These are phyloP conservation scores for Penicillium fuscoglaucum DNA, from an alignment of 2,329 filamentous ascomycete genomes.

Conservation along the genomic window DNA sequence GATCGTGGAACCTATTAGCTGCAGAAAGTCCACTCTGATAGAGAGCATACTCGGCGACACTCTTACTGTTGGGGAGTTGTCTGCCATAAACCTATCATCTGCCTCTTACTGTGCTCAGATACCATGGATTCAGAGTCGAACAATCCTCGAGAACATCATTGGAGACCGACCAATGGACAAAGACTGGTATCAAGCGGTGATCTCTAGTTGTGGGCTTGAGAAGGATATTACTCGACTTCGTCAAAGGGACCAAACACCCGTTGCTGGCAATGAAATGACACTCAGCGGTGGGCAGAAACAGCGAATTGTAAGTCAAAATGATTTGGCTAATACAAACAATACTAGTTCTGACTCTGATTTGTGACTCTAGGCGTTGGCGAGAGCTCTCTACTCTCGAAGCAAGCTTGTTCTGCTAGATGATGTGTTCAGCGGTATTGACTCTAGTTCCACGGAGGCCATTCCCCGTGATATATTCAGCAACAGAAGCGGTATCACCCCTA, in stretches of 20 bases:
- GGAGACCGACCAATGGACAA: background rate
- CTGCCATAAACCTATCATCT: background rate
- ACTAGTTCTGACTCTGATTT: background rate
- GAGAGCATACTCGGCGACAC: background rate
- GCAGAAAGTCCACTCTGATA: background rate
- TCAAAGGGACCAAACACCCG: background rate
- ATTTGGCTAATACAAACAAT: background rate
- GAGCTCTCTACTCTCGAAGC: background rate
- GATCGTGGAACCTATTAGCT: background rate
- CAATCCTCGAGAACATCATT: background rate
- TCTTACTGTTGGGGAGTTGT: background rate
- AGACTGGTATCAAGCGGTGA: background rate
- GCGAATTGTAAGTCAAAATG: background rate
- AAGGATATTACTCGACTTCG: background rate
- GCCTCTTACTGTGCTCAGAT: background rate
- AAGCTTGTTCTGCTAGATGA: background rate
- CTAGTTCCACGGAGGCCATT: background rate
- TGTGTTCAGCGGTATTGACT: background rate
- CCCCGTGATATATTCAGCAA: background rate
- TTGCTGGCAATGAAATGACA: background rate
- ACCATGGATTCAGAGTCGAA: background rate
- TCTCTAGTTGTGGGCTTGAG: background rate
- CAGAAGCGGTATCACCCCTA: background rate
- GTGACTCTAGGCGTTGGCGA: background rate
- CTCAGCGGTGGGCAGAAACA: background rate